Conservation (phyloP, 768 basidiomycete genomes). For the Ramaria rubella region DNA sequence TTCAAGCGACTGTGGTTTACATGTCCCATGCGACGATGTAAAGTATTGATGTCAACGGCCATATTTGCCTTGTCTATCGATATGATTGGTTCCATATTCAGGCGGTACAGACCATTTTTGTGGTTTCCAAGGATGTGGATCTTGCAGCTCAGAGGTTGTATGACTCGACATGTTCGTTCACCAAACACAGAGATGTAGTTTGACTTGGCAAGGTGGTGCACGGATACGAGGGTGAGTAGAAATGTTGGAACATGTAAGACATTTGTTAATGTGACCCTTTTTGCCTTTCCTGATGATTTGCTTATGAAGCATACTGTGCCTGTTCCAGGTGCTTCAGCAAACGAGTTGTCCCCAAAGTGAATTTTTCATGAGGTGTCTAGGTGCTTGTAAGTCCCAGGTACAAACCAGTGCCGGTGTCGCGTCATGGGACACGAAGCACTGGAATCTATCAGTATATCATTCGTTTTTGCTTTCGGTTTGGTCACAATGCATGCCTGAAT, state of each 20-base stretch:
- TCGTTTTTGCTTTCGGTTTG: no score
- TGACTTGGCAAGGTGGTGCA: slow-evolving; percentile 6
- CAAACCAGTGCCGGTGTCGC: no score
- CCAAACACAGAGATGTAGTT: slow-evolving; percentile 6
- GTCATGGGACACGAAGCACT: no score
- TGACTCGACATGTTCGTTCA: neutral
- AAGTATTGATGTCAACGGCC: neutral
- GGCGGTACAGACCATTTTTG: slow-evolving; percentile 12
- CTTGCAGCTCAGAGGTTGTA: no score
- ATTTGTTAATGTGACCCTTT: neutral
- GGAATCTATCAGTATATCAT: no score
- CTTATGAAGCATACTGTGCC: slow-evolving; percentile 7
- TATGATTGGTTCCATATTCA: neutral
- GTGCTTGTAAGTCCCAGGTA: no score
- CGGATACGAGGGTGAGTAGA: slow-evolving; percentile 12
- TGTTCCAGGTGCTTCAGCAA: slow-evolving; percentile 7
- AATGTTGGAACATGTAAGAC: slow-evolving; percentile 12
- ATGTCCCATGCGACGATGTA: slow-evolving; percentile 6
- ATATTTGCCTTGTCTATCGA: slow-evolving; percentile 1
- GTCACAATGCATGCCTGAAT: no score
- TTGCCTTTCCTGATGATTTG: neutral
- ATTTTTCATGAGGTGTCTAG: no score
- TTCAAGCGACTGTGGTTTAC: neutral
- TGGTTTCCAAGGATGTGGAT: neutral
- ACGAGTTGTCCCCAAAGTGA: no score